phyloP scores from a whole-genome alignment of 768 basidiomycete genomes.

The Agrocybe chaxingu region DNA sequence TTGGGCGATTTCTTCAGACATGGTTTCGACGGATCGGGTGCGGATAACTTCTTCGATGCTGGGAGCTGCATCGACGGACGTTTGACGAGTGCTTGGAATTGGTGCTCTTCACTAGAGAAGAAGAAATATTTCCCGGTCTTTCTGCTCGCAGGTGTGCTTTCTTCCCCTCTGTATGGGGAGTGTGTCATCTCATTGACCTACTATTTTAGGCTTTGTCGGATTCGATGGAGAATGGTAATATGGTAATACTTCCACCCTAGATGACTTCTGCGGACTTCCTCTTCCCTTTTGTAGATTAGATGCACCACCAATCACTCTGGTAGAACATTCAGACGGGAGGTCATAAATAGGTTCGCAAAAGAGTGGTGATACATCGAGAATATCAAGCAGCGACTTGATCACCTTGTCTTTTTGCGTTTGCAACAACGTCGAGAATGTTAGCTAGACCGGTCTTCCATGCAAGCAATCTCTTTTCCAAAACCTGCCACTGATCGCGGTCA shows the following conservation, averaged over 20 bases:
- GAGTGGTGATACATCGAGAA: slow-evolving; percentile 7
- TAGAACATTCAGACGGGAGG: too few relatives aligned
- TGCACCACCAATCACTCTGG: too few relatives aligned
- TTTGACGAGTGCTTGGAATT: slow-evolving; percentile 89
- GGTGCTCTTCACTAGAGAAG: slow-evolving; percentile 84
- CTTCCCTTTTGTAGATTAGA: too few relatives aligned
- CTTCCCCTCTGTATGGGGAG: not conserved
- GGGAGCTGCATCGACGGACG: slow-evolving; percentile 84
- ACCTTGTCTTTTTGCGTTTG: slow-evolving; percentile 47
- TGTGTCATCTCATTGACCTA: slow-evolving; percentile 1
- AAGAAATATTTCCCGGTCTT: slow-evolving; percentile 82
- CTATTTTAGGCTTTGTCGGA: slow-evolving; percentile 64
- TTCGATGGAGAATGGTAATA: slow-evolving; percentile 83
- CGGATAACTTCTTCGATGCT: slow-evolving; percentile 87
- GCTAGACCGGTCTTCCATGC: slow-evolving; percentile 75
- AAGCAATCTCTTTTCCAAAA: slow-evolving; percentile 68
- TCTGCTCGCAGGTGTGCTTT: slow-evolving; percentile 62
- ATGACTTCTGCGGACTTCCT: not conserved
- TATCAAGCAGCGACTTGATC: slow-evolving; percentile 27
- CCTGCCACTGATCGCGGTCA: slow-evolving; percentile 76
- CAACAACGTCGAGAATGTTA: slow-evolving; percentile 68
- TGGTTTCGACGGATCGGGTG: slow-evolving; percentile 88
- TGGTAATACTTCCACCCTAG: not conserved
- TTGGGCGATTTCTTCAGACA: slow-evolving; percentile 84
- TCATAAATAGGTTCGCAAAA: not conserved